Percentiles rank a stretch among this genome's conserved stretches.
These are phyloP conservation scores for Geotrichum carabidarum DNA, from an alignment of 1,139 yeast species.

Conservation along the genomic window DNA sequence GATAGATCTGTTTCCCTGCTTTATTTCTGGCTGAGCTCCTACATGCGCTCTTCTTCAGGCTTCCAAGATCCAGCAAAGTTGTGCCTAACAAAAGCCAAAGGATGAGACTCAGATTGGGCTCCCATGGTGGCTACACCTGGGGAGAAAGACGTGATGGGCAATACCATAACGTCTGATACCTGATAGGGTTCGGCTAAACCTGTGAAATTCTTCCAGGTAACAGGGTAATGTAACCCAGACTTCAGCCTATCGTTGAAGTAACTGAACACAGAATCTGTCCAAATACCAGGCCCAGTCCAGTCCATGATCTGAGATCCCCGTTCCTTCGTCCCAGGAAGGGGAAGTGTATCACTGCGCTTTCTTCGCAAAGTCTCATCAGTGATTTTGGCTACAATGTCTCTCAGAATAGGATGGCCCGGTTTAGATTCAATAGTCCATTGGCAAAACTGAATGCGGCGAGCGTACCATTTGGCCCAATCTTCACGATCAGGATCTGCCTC, in stretches of 20 bases:
- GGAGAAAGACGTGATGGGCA: conserved; percentile 78
- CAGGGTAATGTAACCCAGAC: conserved; percentile 41
- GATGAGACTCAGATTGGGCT: conserved; percentile 55
- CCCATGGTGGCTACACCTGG: conserved; percentile 82
- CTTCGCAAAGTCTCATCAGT: conserved; percentile 64
- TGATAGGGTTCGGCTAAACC: conserved; percentile 58
- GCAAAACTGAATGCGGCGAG: conserved; percentile 69
- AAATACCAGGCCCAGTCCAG: conserved; percentile 97
- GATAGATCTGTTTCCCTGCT: too few species aligned
- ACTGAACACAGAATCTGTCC: conserved; percentile 76
- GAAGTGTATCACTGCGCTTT: conserved; percentile 43
- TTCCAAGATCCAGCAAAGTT: conserved; percentile 76
- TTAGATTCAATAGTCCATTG: conserved; percentile 79
- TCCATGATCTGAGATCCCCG: conserved; percentile 70
- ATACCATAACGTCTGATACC: conserved; percentile 72
- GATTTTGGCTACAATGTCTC: conserved; percentile 73
- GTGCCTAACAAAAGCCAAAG: conserved; percentile 79
- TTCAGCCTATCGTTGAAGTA: conserved; percentile 63
- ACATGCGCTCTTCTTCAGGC: conserved; percentile 31
- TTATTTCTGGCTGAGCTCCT: not conserved
- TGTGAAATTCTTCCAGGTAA: conserved; percentile 56
- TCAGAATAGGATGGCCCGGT: conserved; percentile 85
- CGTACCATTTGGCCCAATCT: conserved; percentile 69
- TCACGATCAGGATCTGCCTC: conserved; percentile 87
- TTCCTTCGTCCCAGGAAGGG: conserved; percentile 44